Evolutionary conservation across 1,284 basidiomycete species (phyloP).

Genomic region (Ganoderma sp.): DNA sequence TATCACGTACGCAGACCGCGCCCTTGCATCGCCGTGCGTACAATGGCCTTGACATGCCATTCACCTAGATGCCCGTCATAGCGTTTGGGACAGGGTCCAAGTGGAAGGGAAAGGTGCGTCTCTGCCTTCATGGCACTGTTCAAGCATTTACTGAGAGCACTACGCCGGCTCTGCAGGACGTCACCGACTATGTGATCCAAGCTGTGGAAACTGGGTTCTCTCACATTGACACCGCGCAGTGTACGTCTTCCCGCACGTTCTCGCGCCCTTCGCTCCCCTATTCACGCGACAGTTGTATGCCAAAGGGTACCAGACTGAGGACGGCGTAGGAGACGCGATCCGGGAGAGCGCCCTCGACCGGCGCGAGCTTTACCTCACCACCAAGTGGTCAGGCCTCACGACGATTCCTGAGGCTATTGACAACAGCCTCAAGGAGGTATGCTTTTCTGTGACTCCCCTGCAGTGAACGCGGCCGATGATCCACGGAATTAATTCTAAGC

Average conservation of each 20-base stretch:
- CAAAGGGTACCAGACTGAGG: slow-evolving; percentile 48
- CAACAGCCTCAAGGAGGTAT: slow-evolving; percentile 63
- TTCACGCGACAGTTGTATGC: neutral
- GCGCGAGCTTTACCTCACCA: slow-evolving; percentile 48
- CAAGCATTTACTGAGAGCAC: neutral
- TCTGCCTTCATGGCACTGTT: neutral
- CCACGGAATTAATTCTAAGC: slow-evolving; percentile 42
- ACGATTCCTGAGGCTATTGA: slow-evolving; percentile 59
- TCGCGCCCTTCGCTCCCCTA: neutral
- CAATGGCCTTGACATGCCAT: neutral
- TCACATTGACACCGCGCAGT: slow-evolving; percentile 44
- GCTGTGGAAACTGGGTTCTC: slow-evolving; percentile 45
- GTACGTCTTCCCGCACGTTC: slow-evolving; percentile 30
- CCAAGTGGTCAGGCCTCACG: slow-evolving; percentile 62
- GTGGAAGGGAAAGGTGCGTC: slow-evolving; percentile 42
- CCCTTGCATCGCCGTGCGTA: neutral
- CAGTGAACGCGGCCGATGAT: neutral
- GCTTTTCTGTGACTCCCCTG: slow-evolving; percentile 22
- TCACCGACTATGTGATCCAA: slow-evolving; percentile 42
- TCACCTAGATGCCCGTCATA: slow-evolving; percentile 39
- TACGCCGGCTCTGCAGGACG: slow-evolving; percentile 39
- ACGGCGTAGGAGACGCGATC: slow-evolving; percentile 48
- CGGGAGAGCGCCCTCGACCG: slow-evolving; percentile 43
- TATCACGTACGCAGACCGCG: slow-evolving; percentile 31
- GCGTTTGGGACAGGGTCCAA: slow-evolving; percentile 43